A percentile compares a stretch with the other conserved stretches of the same genome.
Conservation (phyloP, 2,329 filamentous ascomycete species). For the Alternaria consortialis region DNA sequence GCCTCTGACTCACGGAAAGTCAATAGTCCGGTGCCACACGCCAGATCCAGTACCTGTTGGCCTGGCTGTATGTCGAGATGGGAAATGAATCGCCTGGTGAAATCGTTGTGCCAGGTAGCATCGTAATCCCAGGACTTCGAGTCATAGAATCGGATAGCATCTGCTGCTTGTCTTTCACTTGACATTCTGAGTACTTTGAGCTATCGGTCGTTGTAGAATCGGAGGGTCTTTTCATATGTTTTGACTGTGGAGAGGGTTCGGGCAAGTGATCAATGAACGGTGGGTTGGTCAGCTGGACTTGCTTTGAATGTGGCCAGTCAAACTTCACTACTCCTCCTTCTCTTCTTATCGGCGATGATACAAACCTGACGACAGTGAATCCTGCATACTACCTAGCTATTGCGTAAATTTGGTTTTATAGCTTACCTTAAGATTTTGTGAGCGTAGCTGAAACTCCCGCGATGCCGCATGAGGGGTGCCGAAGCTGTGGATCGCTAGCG, state of each 20-base stretch:
- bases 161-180: slow-evolving; percentile 35
- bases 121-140: slow-evolving; percentile 50
- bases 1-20: slow-evolving; percentile 51
- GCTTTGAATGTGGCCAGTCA: slow-evolving; percentile 14
- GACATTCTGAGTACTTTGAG: slow-evolving; percentile 17
- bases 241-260: neutral
- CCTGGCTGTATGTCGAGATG: slow-evolving; percentile 45
- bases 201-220: neutral
- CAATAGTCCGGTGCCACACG: slow-evolving; percentile 58
- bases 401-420: neutral
- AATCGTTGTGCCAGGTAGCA: slow-evolving; percentile 53
- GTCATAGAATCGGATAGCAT: slow-evolving; percentile 49
- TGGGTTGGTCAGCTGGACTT: slow-evolving; percentile 5
- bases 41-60: slow-evolving; percentile 56
- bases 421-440: neutral
- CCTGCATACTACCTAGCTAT: neutral
- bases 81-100: slow-evolving; percentile 51
- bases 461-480: slow-evolving; percentile 17
- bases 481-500: slow-evolving; percentile 10
- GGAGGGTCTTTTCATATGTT: neutral
- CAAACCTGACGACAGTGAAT: neutral
- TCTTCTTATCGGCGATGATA: neutral
- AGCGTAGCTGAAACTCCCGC: slow-evolving; percentile 8
- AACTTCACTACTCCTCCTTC: slow-evolving; percentile 2
- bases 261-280: slow-evolving; percentile 7